Percentiles rank a stretch among this genome's conserved stretches.
Evolutionary conservation across 805 yeast genomes (phyloP).

Genomic region (Cyberlindnera saturnus): DNA sequence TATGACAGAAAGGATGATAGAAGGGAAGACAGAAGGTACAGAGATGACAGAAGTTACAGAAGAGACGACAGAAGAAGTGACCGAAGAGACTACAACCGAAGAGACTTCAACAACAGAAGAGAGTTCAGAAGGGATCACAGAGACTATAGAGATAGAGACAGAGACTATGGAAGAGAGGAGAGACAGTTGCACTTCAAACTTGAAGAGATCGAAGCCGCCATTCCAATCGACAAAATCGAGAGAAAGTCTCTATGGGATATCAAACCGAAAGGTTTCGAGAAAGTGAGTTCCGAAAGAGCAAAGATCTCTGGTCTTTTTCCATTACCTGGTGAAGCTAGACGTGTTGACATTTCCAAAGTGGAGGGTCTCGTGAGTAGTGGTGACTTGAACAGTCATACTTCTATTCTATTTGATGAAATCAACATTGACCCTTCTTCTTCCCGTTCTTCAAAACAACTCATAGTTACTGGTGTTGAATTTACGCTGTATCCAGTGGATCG

Average conservation of each 20-base stretch:
- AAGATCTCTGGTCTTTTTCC: conserved; percentile 77
- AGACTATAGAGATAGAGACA: neutral
- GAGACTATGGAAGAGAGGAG: conserved; percentile 9
- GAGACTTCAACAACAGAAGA: conserved; percentile 1
- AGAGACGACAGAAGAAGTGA: conserved; percentile 7
- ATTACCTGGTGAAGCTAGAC: conserved; percentile 54
- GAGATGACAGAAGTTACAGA: conserved; percentile 4
- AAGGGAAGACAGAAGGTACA: conserved; percentile 2
- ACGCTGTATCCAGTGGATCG: conserved; percentile 27
- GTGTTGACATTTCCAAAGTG: conserved; percentile 25
- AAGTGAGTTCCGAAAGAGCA: conserved; percentile 68
- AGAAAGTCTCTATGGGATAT: conserved; percentile 63
- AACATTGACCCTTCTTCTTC: conserved; percentile 24
- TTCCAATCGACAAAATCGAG: conserved; percentile 46
- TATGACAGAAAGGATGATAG: conserved; percentile 1
- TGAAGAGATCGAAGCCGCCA: conserved; percentile 31
- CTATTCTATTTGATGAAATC: conserved; percentile 29
- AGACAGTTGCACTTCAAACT: conserved; percentile 2
- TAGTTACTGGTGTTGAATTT: conserved; percentile 26
- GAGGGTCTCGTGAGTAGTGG: conserved; percentile 27
- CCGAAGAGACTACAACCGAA: conserved; percentile 6
- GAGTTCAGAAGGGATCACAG: neutral
- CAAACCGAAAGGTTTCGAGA: conserved; percentile 67
- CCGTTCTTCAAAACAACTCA: conserved; percentile 22
- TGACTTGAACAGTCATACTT: conserved; percentile 24